phyloP scores from a whole-genome alignment of 2,329 filamentous ascomycete species.

The Exophiala alcalophila region DNA sequence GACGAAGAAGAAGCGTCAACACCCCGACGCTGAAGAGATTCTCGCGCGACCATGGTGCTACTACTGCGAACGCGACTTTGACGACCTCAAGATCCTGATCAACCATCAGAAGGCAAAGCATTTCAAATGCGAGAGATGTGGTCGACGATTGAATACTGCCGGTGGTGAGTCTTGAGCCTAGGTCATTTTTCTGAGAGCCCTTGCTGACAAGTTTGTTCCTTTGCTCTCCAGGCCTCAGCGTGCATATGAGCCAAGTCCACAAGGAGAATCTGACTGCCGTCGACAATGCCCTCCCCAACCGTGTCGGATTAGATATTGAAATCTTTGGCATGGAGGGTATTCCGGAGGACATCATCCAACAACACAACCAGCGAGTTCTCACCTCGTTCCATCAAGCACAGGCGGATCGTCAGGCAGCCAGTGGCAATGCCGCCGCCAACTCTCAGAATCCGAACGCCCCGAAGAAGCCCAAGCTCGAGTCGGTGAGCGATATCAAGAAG shows the following conservation, averaged over 20 bases:
- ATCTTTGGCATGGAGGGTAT: conserved; percentile 99
- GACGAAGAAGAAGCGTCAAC: conserved; percentile 87
- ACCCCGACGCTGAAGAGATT: conserved; percentile 83
- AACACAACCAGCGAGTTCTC: conserved; percentile 82
- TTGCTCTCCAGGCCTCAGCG: conserved; percentile 68
- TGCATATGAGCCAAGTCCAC: conserved; percentile 98
- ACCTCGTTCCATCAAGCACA: conserved; percentile 82
- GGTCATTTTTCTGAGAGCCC: too few relatives aligned
- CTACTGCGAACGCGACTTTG: conserved; percentile 99
- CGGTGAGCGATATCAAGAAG: conserved; percentile 72
- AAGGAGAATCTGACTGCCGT: conserved; percentile 85
- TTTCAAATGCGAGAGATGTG: conserved; percentile 93
- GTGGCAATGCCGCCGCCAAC: conserved; percentile 77
- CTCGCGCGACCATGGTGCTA: conserved; percentile 92
- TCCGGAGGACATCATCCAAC: conserved; percentile 75
- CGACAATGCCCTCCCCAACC: conserved; percentile 86
- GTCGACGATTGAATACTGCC: conserved; percentile 83
- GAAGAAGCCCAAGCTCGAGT: conserved; percentile 71
- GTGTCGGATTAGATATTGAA: conserved; percentile 82
- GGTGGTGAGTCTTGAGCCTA: conserved; percentile 64
- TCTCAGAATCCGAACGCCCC: conserved; percentile 43
- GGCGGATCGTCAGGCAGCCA: conserved; percentile 74
- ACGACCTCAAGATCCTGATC: conserved; percentile 93
- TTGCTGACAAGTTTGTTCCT: not conserved
- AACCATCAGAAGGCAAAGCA: conserved; percentile 99